A percentile compares a stretch with the other conserved stretches of the same genome.
phyloP scores from a whole-genome alignment of 495 filamentous ascomycete species.

The Lophium mytilinum region DNA sequence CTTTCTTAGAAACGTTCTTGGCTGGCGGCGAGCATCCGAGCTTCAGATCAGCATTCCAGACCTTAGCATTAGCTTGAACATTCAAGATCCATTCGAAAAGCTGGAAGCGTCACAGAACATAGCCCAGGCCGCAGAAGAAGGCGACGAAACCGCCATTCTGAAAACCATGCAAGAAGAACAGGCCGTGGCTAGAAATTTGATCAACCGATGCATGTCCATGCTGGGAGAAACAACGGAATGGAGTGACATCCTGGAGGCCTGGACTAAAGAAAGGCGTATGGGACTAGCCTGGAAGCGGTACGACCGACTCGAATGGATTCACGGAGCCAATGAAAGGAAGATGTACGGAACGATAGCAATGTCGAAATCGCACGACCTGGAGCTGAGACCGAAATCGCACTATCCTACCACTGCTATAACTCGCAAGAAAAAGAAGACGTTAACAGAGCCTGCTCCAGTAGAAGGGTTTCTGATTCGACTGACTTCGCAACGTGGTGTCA shows the following conservation, averaged over 20 bases:
- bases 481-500: conserved; percentile 55
- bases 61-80: conserved; percentile 52
- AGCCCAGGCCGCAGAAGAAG: conserved; percentile 35
- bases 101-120: conserved; percentile 39
- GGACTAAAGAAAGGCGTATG: conserved; percentile 55
- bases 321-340: conserved; percentile 58
- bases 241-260: conserved; percentile 52
- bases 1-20: conserved; percentile 55
- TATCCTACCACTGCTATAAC: conserved; percentile 50
- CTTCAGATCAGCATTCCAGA: conserved; percentile 64
- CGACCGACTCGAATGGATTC: conserved; percentile 67
- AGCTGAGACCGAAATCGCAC: conserved; percentile 62
- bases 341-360: conserved; percentile 73
- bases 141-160: conserved; percentile 37
- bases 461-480: conserved; percentile 67
- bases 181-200: conserved; percentile 48
- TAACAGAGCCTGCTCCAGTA: conserved; percentile 54
- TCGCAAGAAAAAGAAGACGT: conserved; percentile 32
- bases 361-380: conserved; percentile 65
- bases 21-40: conserved; percentile 48
- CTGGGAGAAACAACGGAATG: conserved; percentile 53
- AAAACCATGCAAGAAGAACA: conserved; percentile 44
- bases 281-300: conserved; percentile 72
- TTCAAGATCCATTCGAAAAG: conserved; percentile 56
- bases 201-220: conserved; percentile 52